Conservation (phyloP, 1,284 basidiomycete genomes). For the Ceratobasidium sp. region DNA sequence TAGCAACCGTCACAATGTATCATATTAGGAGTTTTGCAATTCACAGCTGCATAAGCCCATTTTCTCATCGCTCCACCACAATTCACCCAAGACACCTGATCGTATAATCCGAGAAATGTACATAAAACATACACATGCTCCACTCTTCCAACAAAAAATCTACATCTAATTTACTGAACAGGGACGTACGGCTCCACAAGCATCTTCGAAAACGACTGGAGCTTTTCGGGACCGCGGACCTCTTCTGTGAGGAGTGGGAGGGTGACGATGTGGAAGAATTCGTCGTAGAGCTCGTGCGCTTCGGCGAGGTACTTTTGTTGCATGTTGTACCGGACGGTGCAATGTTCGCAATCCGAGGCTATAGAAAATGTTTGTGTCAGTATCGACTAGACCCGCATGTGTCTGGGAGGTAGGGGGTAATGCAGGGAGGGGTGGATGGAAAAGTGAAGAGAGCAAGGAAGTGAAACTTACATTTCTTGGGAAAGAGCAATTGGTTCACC, state of each 20-base stretch:
- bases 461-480: constrained; percentile 77
- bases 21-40: constrained; percentile 36
- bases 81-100: neutral
- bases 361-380: constrained; percentile 25
- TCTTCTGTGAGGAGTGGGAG: constrained; percentile 96
- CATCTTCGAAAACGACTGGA: constrained; percentile 91
- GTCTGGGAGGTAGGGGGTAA: neutral
- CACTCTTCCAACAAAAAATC: constrained; percentile 22
- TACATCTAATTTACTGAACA: constrained; percentile 27
- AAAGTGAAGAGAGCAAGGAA: neutral
- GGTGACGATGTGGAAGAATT: constrained; percentile 95
- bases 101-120: constrained; percentile 3
- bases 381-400: neutral
- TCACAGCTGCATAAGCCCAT: constrained; percentile 19
- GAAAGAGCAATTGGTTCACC: constrained; percentile 96
- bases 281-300: constrained; percentile 94
- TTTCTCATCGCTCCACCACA: neutral
- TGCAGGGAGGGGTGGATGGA: constrained; percentile 11
- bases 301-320: constrained; percentile 96
- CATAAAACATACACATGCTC: constrained; percentile 14
- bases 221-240: constrained; percentile 92
- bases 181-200: constrained; percentile 72
- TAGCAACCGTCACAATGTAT: constrained; percentile 17
- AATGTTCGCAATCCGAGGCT: constrained; percentile 96
- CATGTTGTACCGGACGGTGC: constrained; percentile 94